Conservation (phyloP, 371 early-diverging fungal genomes). For the Lichtheimia hyalospora region DNA sequence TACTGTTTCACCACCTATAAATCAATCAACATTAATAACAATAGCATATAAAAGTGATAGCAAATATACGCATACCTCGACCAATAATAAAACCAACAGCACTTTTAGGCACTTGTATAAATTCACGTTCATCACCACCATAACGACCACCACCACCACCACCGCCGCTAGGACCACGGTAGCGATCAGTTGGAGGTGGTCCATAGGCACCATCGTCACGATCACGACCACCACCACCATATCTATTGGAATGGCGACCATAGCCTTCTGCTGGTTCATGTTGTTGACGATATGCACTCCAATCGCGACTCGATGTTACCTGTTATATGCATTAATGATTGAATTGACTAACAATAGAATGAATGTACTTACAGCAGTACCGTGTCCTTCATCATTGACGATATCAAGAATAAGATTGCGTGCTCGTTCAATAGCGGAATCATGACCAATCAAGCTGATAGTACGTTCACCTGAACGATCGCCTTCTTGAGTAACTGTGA, state of each 20-base stretch:
- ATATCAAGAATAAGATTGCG: slow-evolving; percentile 79
- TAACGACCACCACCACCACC: slow-evolving; percentile 31
- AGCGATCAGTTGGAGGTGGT: slow-evolving; percentile 12
- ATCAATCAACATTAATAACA: not conserved
- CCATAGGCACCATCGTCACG: slow-evolving; percentile 16
- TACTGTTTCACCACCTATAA: slow-evolving; percentile 83
- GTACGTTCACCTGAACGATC: slow-evolving; percentile 60
- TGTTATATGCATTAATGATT: slow-evolving; percentile 1
- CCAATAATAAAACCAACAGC: slow-evolving; percentile 84
- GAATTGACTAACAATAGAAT: not conserved
- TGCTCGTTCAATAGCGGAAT: slow-evolving; percentile 70
- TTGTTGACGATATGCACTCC: slow-evolving; percentile 28
- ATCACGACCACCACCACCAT: slow-evolving; percentile 14
- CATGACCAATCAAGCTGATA: slow-evolving; percentile 75
- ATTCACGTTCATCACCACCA: slow-evolving; percentile 48
- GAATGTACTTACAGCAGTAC: not conserved
- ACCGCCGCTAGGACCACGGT: slow-evolving; percentile 18
- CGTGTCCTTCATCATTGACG: slow-evolving; percentile 39
- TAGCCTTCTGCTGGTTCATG: slow-evolving; percentile 12
- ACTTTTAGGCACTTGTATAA: slow-evolving; percentile 68
- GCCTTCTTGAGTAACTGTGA: slow-evolving; percentile 59
- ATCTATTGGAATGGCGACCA: slow-evolving; percentile 4
- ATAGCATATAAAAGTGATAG: not conserved
- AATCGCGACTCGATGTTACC: slow-evolving; percentile 25
- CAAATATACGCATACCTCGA: slow-evolving; percentile 39